Evolutionary conservation across 2,329 filamentous ascomycete species (phyloP).

Genomic region (Phoma herbarum): DNA sequence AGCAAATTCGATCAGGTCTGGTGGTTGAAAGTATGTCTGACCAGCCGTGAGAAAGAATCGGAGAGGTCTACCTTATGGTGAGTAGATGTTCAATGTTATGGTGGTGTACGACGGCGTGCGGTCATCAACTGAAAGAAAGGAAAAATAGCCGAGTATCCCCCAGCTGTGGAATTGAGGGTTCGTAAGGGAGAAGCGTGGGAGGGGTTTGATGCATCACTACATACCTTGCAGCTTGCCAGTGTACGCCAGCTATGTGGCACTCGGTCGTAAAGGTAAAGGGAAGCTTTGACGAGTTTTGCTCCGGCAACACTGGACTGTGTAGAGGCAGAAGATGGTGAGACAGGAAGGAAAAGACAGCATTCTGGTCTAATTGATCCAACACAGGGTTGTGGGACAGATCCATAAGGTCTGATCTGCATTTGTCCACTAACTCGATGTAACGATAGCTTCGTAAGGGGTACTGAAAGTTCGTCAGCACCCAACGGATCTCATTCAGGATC

Average conservation of each 20-base stretch:
- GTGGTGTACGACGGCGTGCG: background rate
- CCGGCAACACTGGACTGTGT: conserved; percentile 25
- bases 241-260: conserved; percentile 7
- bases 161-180: background rate
- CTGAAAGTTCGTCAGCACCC: conserved; percentile 31
- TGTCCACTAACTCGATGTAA: conserved; percentile 11
- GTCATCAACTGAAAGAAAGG: background rate
- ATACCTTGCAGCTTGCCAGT: background rate
- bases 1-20: conserved; percentile 38
- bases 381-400: conserved; percentile 10
- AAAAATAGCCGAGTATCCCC: background rate
- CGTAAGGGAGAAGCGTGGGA: background rate
- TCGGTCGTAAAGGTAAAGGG: conserved; percentile 32
- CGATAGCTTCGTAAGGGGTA: conserved; percentile 14
- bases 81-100: background rate
- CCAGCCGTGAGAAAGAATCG: conserved; percentile 32
- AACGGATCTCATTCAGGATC: conserved; percentile 39
- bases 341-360: conserved; percentile 34
- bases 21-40: conserved; percentile 37
- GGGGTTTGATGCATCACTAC: background rate
- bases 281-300: conserved; percentile 25
- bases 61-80: conserved; percentile 14
- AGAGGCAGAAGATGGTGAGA: conserved; percentile 38
- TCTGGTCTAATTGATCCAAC: conserved; percentile 33
- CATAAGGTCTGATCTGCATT: conserved; percentile 3